Base-by-base conservation (phyloP, 805 yeast genomes). In the Clavispora carvajalis region DNA sequence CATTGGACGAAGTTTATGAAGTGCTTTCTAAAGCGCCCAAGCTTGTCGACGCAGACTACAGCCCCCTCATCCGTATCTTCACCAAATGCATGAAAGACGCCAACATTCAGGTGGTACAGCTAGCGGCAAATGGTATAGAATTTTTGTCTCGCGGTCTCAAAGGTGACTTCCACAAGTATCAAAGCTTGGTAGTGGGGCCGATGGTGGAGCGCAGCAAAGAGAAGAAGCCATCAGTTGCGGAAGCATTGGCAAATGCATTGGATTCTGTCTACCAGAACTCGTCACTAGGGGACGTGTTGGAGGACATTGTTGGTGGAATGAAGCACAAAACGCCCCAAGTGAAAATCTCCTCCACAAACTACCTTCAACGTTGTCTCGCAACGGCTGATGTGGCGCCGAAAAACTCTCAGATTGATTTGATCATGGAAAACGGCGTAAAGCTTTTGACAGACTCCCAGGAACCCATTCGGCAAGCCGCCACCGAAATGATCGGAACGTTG, bases 81-180 rank as follows among this genome's bases (percentile, higher is more conserved):
- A 76, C 82, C n/a, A 82, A 79, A 49, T 76, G 89, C 45, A 70
- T 89, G 55, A 87, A 80, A 54, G 99, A 93, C 63, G 95, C 90
- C 5, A 93, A 93, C 57, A 74, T 89, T 39, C 89, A 83, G 62
- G 95, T 86, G 11, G 96, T 85, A 0, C 81, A 85, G 12, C 54
- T 82, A 22, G 87, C 96, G 0, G 83, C 95, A 1, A 77, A 78
- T 41, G 77, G 84, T 34, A 63, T 82, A 15, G 77, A 73, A 40
- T 60, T 61, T 22, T 58, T 91, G 24, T 85, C 87, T 1, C 71
- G 71, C 22, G 95, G 95, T 1, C 65, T 93, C 35, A 70, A 80
- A 40, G 49, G 58, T 1, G 67, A 65, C 5, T 87, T 86, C 54
- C 71, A 66, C 17, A 73, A 67, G 45, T 83, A 84, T 57, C 73